Conservation (phyloP, 176 grass and related monocot genomes). For the Oryza nivara region DNA sequence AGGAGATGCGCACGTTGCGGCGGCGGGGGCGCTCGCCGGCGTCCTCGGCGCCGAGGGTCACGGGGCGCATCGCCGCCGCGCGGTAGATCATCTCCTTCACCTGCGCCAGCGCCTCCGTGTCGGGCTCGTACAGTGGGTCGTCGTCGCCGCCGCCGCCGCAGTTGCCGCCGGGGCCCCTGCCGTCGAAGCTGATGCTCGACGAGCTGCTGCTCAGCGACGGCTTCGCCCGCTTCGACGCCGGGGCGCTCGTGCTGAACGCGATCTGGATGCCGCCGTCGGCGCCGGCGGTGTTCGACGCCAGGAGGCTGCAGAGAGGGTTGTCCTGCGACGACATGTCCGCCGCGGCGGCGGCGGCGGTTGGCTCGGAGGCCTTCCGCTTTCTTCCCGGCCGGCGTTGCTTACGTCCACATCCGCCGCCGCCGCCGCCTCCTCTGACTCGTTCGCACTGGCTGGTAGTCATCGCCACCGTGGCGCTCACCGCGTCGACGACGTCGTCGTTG, state of each 20-base stretch:
- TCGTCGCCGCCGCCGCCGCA: background rate
- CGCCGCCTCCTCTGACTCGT: background rate
- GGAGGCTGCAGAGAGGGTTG: slow-evolving; percentile 46
- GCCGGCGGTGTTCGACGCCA: slow-evolving; percentile 20
- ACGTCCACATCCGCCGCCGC: background rate
- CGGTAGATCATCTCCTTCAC: slow-evolving; percentile 92
- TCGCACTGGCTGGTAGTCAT: background rate
- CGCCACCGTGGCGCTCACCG: background rate
- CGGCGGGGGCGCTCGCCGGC: slow-evolving; percentile 57
- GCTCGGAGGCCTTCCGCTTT: slow-evolving; percentile 49
- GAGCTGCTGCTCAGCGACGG: slow-evolving; percentile 37
- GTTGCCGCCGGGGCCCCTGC: slow-evolving; percentile 4
- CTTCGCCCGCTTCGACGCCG: slow-evolving; percentile 43
- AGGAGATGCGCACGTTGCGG: slow-evolving; percentile 81
- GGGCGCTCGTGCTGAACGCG: slow-evolving; percentile 36
- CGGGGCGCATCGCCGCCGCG: slow-evolving; percentile 67
- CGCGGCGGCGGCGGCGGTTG: background rate
- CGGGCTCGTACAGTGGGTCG: slow-evolving; percentile 53
- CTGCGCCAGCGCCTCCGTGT: slow-evolving; percentile 82
- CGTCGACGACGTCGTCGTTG: background rate
- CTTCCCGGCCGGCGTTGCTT: slow-evolving; percentile 39
- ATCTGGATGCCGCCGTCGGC: slow-evolving; percentile 58
- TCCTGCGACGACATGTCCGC: slow-evolving; percentile 27
- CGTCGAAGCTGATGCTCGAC: slow-evolving; percentile 70
- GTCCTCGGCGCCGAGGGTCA: slow-evolving; percentile 53